Conservation (phyloP, 495 filamentous ascomycete species). For the Parmelia sp. region DNA sequence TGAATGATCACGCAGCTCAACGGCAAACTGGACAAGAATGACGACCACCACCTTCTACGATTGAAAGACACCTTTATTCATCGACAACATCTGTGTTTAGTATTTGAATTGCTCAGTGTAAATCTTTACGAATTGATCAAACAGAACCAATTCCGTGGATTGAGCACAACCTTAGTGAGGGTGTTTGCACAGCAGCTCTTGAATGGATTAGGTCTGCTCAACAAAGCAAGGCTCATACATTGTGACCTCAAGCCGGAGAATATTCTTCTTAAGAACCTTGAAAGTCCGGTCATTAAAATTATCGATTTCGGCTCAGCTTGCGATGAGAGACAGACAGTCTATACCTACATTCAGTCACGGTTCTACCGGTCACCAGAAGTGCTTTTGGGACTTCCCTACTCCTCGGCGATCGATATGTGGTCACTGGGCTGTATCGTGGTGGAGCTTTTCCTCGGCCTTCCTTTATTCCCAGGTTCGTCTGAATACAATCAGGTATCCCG, state of each 20-base stretch:
- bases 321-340: constrained; percentile 97
- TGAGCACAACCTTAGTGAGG: constrained; percentile 94
- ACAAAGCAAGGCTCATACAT: constrained; percentile 95
- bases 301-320: constrained; percentile 99
- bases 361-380: constrained; percentile 99
- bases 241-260: constrained; percentile 99
- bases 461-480: constrained; percentile 93
- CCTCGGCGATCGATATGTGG: constrained; percentile 99
- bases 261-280: constrained; percentile 94
- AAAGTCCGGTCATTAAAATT: constrained; percentile 99
- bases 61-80: constrained; percentile 99
- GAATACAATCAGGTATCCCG: constrained; percentile 98
- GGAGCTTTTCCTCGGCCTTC: constrained; percentile 91
- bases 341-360: constrained; percentile 98
- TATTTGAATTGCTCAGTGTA: constrained; percentile 95
- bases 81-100: constrained; percentile 92
- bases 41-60: constrained; percentile 93
- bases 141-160: constrained; percentile 96
- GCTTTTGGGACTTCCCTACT: constrained; percentile 86
- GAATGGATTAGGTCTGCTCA: constrained; percentile 84
- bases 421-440: constrained; percentile 98
- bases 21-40: constrained; percentile 97
- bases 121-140: constrained; percentile 99
- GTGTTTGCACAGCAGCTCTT: constrained; percentile 97
- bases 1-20: constrained; percentile 51